Base-by-base conservation (phyloP, 2,329 filamentous ascomycete species). In the Aspergillus sp. region DNA sequence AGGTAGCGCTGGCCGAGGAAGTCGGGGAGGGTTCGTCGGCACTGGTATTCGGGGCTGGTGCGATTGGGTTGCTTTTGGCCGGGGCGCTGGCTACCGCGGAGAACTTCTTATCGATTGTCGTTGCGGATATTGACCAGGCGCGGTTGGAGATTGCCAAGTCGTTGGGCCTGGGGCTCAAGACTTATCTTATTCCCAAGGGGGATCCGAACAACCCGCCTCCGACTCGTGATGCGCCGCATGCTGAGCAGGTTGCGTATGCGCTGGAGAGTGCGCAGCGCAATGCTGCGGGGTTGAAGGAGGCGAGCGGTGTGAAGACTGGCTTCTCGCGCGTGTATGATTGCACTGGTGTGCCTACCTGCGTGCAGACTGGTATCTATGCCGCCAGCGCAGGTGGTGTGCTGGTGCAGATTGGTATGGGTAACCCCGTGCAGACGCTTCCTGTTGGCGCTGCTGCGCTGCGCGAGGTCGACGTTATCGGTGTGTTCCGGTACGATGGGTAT, bases 21-120 rank as follows among this genome's bases (percentile, higher is more conserved):
- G 52, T 59, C 4, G 59, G 60, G n/a, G 64, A 67, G 43, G 60
- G 61, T 4, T 71, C 73, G 7, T 75, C 73, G 0, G 78, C 80
- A 1, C 59, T 83, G 15, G 76, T 83, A 2, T 79, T 83, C 52
- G 81, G 81, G 4, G 81, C 81, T 4, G 81, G 81, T 4, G 78
- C 81, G 3, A 80, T 84, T 7, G 81, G 81, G 0, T 63, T 83
- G 7, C 64, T 84, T 1, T 76, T 80, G 20, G 79, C 80, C 3
- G 77, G 79, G 2, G 78, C 78, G 5, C 74, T 83, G 52, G 75
- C 75, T 1, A 75, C 74, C 43, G 72, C 78, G 4, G 73, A 76
- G 32, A 74, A 76, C 27, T 79, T 80, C 35, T 65, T 69, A 2
- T 74, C 70, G 9, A 78, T 84, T 17, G 68, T 82, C 1, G 78